Base-by-base conservation (phyloP, 371 early-diverging fungal species). In the Mortierella sp. region DNA sequence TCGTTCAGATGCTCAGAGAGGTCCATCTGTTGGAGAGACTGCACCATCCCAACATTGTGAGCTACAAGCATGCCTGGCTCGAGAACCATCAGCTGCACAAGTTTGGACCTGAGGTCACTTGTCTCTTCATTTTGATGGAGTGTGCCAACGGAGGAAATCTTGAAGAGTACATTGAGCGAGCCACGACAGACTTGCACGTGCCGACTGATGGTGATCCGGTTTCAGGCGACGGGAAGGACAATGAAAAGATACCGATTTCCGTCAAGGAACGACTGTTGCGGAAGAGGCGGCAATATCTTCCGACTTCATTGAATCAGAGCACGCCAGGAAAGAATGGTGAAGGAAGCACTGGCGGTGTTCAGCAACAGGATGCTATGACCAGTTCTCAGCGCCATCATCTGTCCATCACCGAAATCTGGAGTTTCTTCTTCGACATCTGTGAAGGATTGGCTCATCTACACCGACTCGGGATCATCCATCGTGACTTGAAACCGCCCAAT, bases 91-190 rank as follows among this genome's bases (percentile, higher is more conserved):
- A 88, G 48, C 72, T 94, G 2, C 89, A 92, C 21, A 73, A 78
- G 11, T 97, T 97, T 85, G 94, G 89, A 3, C 99, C 99, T 0
- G 84, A 86, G 60, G 94, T 98, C 0, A 97, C 99, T 0, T 95
- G 94, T 56, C 83, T 98, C 14, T 98, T 97, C 69, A 97, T 98
- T 31, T 80, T 98, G 7, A 98, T 98, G 99, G 97, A 97, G 73
- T 92, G 92, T 49, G 98, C 98, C 12, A 96, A 97, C 65, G 98
- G 97, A 23, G 97, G 98, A 3, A 97, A 94, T 66, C 83, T 98
- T 32, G 97, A 98, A 76, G 97, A 98, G 58, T 98, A 88, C 66
- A 84, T 97, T 50, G 87, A 85, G 50, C 72, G 68, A 17, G 51
- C 65, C 15, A 42, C 55, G n/a, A 14, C 37, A 34, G 79, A 79